Base-by-base conservation (phyloP, 2,329 filamentous ascomycete species). In the Phymatotrichopsis omnivora region DNA sequence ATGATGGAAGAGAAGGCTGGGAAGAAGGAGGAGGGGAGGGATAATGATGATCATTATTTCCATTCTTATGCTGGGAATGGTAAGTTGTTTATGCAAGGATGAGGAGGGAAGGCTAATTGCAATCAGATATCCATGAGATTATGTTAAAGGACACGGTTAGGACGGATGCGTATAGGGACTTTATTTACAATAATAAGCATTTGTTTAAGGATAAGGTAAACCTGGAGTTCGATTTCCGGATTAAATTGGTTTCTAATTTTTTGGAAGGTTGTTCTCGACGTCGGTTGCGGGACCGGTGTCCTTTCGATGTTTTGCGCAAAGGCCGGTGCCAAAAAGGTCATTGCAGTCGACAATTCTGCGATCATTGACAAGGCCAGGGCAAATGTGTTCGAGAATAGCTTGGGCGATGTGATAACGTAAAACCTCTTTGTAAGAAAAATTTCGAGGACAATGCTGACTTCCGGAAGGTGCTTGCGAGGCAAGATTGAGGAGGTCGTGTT, bases 291-390 rank as follows among this genome's bases (percentile, higher is more conserved):
- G 36, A 82, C 78, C 20, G 74, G 72, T 56, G 59, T 71, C 55
- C 68, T 96, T 11, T 89, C 82, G 60, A 87, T 96, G 78, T 94
- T 96, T 68, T 93, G 85, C 62, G 87, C 86, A 43, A 83, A 81
- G 63, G 89, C 87, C 12, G 89, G 87, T 29, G 89, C 89, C 5
- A 77, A 80, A 58, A 77, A 78, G 57, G 87, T 96, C 43, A 80
- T 93, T 62, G 85, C 87, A 3, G 86, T 96, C 7, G 87, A 96
- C 65, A 91, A 91, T 60, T 91, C 85, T 3, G 80, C 80, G 56
- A 94, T 96, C 61, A 85, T 94, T 58, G 71, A 83, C 60, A 87
- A 87, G 60, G 86, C 87, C 4, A 77, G 78, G 30, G 81, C 89
- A 60, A 94, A 91, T 58, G 72, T 94, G 28, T 84, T 80, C 63